Evolutionary conservation across 305 asterid genomes (phyloP), one percentile per base, ranked within the genome.

Genomic region (Plantago lanceolata): DNA sequence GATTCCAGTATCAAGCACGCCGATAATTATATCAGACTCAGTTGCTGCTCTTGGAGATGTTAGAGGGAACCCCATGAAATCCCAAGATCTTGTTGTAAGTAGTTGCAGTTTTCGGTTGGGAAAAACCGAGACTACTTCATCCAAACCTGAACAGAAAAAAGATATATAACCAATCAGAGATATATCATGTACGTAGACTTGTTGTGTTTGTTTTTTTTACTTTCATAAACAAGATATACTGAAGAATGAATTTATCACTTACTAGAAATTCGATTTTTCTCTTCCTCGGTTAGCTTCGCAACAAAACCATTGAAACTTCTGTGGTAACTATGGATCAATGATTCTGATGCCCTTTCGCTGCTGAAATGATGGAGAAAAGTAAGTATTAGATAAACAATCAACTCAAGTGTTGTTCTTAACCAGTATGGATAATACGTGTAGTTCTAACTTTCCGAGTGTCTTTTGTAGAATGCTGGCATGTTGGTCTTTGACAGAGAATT

Each of bases 1-100:
- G 48, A 87, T 66, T n/a, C 97, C 97, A 3, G 85, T 70, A 65
- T 89, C 96, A 2, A 89, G 64, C 86, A 89, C 71, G 60, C 81
- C 93, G 8, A 89, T 50, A 8, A 86, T 77, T 15, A 83, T 52
- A 24, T 84, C 84, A 4, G 85, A 78, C 73, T 88, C 96, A 0
- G 67, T 65, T 0, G 52, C 56, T 2, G 84, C 49, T 74, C 81
- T 68, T 18, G 63, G 50, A 13, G 71, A 71, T 16, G 57, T 71
- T 45, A 57, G 49, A 3, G 91, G 82, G 16, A 88, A 83, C 18
- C 91, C 91, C 72, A 84, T 48, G 70, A 88, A 88, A 60, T 85
- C 96, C 96, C 96, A 88, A 17, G 94, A 88, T 68, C 83, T 79
- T n/a, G 94, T 85, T 1, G 96, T 88, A 54, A 75, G 94, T 1